Conservation (phyloP, 2,329 filamentous ascomycete species). For the Cladophialophora yegresii region DNA sequence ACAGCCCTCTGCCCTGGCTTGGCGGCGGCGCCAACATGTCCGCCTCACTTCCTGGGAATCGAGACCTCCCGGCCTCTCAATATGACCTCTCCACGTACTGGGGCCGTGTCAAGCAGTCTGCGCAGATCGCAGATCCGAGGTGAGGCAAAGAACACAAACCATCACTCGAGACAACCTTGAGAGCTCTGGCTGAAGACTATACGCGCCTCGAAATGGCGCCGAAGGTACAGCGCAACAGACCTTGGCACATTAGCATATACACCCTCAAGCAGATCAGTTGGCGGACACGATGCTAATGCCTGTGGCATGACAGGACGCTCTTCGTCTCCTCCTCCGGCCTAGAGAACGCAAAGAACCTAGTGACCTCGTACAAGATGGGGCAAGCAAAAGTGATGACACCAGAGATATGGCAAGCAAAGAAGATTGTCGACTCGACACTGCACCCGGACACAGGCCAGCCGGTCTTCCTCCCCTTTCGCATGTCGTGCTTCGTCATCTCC, state of each 20-base stretch:
- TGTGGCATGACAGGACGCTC: conserved; percentile 67
- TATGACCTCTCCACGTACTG: conserved; percentile 93
- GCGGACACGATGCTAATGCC: background rate
- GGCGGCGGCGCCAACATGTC: conserved; percentile 52
- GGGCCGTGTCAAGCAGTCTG: conserved; percentile 88
- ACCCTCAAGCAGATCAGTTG: background rate
- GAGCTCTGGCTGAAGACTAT: background rate
- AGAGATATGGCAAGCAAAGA: conserved; percentile 93
- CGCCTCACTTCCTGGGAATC: conserved; percentile 63
- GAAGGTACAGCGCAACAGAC: conserved; percentile 28
- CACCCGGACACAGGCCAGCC: conserved; percentile 97
- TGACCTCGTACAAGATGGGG: conserved; percentile 84
- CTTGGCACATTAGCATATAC: conserved; percentile 10
- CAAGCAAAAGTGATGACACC: conserved; percentile 78
- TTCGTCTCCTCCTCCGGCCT: conserved; percentile 76
- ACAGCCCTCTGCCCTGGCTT: background rate
- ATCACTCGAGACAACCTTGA: conserved; percentile 5
- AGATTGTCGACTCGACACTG: conserved; percentile 92
- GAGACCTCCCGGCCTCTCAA: conserved; percentile 86
- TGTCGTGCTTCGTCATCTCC: conserved; percentile 92
- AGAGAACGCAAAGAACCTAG: conserved; percentile 78
- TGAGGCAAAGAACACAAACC: conserved; percentile 53
- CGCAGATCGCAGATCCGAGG: conserved; percentile 92
- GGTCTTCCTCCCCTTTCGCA: conserved; percentile 94
- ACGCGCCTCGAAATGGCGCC: conserved; percentile 13